These are phyloP conservation scores for Polychaeton citri DNA, from an alignment of 2,329 filamentous ascomycete genomes.

Conservation along the genomic window DNA sequence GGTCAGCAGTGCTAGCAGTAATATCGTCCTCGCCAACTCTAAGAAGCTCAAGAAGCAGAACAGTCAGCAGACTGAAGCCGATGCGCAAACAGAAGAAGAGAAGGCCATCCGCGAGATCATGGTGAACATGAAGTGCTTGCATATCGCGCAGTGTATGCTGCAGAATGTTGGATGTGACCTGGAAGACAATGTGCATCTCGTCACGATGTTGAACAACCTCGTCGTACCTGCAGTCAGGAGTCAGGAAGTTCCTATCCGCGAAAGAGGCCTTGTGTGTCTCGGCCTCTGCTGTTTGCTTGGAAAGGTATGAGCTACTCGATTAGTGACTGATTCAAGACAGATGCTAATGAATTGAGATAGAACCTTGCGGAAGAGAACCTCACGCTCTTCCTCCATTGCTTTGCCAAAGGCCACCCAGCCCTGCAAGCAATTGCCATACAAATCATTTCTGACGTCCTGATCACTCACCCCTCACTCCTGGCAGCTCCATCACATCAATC, in stretches of 20 bases:
- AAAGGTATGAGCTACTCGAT: slow-evolving; percentile 38
- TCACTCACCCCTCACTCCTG: slow-evolving; percentile 72
- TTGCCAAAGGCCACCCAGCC: slow-evolving; percentile 78
- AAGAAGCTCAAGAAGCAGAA: slow-evolving; percentile 31
- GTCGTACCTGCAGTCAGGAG: slow-evolving; percentile 90
- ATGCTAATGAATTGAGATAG: slow-evolving; percentile 18
- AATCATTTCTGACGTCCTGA: slow-evolving; percentile 84
- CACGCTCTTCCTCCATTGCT: slow-evolving; percentile 88
- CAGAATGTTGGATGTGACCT: slow-evolving; percentile 81
- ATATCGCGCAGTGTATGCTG: slow-evolving; percentile 95
- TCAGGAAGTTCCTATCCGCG: slow-evolving; percentile 82
- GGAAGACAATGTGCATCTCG: slow-evolving; percentile 80
- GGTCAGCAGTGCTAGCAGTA: slow-evolving; percentile 47
- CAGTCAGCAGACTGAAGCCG: slow-evolving; percentile 45
- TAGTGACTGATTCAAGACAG: not conserved
- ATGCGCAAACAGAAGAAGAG: slow-evolving; percentile 47
- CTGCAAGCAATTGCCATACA: slow-evolving; percentile 84
- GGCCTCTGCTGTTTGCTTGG: slow-evolving; percentile 86
- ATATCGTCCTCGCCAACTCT: slow-evolving; percentile 13
- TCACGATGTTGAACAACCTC: slow-evolving; percentile 94
- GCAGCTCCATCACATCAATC: slow-evolving; percentile 39
- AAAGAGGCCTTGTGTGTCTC: slow-evolving; percentile 77
- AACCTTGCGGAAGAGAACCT: slow-evolving; percentile 87
- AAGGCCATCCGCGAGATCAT: slow-evolving; percentile 84
- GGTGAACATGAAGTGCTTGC: slow-evolving; percentile 95